phyloP scores from a whole-genome alignment of 2,329 filamentous ascomycete genomes.

The Colletotrichum horii region DNA sequence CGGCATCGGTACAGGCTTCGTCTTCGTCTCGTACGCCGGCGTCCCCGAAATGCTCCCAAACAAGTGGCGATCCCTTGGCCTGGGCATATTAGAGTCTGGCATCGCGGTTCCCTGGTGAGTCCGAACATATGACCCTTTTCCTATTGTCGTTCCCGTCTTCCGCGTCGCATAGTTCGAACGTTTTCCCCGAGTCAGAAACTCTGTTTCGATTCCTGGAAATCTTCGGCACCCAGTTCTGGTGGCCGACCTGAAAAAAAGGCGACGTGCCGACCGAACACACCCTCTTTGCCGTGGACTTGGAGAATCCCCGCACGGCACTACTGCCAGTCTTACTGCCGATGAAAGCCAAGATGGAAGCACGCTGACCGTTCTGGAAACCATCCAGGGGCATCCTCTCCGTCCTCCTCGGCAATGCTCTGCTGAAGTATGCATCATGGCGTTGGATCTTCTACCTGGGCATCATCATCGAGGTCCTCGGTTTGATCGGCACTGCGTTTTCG shows the following conservation, averaged over 20 bases:
- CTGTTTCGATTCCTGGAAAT: not conserved
- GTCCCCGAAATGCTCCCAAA: conserved; percentile 38
- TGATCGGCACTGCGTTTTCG: conserved; percentile 29
- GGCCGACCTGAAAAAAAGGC: not conserved
- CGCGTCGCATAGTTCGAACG: conserved; percentile 24
- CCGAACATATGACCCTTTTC: conserved; percentile 6
- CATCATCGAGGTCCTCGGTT: conserved; percentile 28
- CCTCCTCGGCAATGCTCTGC: conserved; percentile 30
- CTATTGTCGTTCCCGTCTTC: not conserved
- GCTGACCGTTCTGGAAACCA: conserved; percentile 14
- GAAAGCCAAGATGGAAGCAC: not conserved
- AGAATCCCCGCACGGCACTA: not conserved
- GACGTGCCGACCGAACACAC: conserved; percentile 10
- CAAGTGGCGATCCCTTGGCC: conserved; percentile 30
- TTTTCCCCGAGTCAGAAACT: not conserved
- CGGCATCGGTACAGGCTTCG: conserved; percentile 35
- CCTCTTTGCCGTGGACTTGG: not conserved
- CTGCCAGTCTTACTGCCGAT: not conserved
- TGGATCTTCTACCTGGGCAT: conserved; percentile 31
- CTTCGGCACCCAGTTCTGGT: not conserved
- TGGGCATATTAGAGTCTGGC: conserved; percentile 21
- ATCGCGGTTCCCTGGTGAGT: conserved; percentile 22
- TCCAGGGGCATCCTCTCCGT: conserved; percentile 29
- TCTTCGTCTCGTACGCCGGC: conserved; percentile 37
- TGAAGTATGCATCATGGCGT: conserved; percentile 31